A percentile compares a stretch with the other conserved stretches of the same genome.
Conservation (phyloP, 75 land plant species). For the Pinus taeda region DNA sequence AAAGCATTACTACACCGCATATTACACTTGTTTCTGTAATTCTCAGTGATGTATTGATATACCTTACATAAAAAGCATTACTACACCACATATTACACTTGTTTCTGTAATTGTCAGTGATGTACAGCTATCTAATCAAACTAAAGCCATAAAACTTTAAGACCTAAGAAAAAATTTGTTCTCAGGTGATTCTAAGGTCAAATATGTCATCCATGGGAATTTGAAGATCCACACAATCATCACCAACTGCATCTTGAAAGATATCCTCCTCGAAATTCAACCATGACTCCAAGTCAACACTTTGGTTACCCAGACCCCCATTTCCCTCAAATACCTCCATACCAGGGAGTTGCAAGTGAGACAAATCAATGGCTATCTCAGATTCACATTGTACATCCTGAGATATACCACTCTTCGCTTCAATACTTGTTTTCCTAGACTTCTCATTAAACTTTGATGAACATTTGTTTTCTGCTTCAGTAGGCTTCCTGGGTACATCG, state of each 20-base stretch:
- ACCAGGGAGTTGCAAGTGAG: conserved; percentile 40
- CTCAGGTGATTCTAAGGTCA: conserved; percentile 23
- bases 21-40: too few relatives aligned
- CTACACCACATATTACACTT: too few relatives aligned
- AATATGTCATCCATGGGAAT: conserved; percentile 81
- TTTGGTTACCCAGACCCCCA: conserved; percentile 37
- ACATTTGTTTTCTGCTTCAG: conserved; percentile 23
- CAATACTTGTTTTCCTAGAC: background rate
- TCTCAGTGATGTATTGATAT: too few relatives aligned
- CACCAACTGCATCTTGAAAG: conserved; percentile 48
- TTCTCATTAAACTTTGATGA: conserved; percentile 20
- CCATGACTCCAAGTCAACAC: conserved; percentile 56
- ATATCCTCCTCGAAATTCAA: conserved; percentile 43
- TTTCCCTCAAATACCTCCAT: conserved; percentile 50
- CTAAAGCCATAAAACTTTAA: background rate
- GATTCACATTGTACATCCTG: conserved; percentile 20
- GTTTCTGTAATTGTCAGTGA: background rate
- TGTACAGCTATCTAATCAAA: background rate
- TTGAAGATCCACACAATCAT: conserved; percentile 51
- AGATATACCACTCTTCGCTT: conserved; percentile 9
- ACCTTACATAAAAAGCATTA: too few relatives aligned
- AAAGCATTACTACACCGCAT: too few relatives aligned
- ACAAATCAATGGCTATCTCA: conserved; percentile 34
- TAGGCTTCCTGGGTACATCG: conserved; percentile 42
- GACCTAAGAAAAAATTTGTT: background rate